Percentiles rank a stretch among this genome's conserved stretches.
Evolutionary conservation across 352 stramenopile species (phyloP).

Genomic region (Globisporangium splendens): DNA sequence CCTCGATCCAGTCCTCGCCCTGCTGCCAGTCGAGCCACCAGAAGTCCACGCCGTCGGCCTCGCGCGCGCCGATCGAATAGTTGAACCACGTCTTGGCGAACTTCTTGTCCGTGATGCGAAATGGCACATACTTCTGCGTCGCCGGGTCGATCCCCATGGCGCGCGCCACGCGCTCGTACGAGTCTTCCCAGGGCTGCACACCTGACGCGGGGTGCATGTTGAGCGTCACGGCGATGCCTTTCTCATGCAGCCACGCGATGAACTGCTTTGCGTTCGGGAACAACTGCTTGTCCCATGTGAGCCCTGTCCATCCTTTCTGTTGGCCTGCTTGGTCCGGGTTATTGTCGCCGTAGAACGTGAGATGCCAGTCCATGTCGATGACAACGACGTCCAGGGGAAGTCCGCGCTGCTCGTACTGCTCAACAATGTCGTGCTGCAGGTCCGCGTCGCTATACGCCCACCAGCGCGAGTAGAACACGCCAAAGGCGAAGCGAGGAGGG

Average conservation of each 20-base stretch:
- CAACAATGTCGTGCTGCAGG: slow-evolving; percentile 27
- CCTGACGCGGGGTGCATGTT: slow-evolving; percentile 55
- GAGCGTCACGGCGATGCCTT: slow-evolving; percentile 27
- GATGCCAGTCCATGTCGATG: slow-evolving; percentile 65
- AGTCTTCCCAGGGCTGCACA: slow-evolving; percentile 36
- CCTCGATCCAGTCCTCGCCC: slow-evolving; percentile 35
- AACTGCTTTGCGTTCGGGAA: slow-evolving; percentile 39
- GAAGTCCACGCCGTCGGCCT: slow-evolving; percentile 38
- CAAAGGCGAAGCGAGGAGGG: slow-evolving; percentile 28
- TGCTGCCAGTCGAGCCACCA: slow-evolving; percentile 72
- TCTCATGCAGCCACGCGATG: slow-evolving; percentile 24
- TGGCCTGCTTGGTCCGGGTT: slow-evolving; percentile 23
- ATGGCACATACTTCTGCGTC: slow-evolving; percentile 29
- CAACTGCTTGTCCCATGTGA: slow-evolving; percentile 44
- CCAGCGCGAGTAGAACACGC: slow-evolving; percentile 52
- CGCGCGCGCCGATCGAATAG: slow-evolving; percentile 19
- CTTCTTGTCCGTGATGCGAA: slow-evolving; percentile 30
- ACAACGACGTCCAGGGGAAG: slow-evolving; percentile 52
- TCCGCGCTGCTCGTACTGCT: slow-evolving; percentile 22
- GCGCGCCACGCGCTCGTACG: slow-evolving; percentile 24
- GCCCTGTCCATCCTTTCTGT: slow-evolving; percentile 38
- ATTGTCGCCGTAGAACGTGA: slow-evolving; percentile 40
- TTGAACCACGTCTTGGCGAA: slow-evolving; percentile 27
- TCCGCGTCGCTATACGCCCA: slow-evolving; percentile 40
- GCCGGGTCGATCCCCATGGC: slow-evolving; percentile 32